Conservation (phyloP, 257 asterid species). For the Solanum etuberosum region DNA sequence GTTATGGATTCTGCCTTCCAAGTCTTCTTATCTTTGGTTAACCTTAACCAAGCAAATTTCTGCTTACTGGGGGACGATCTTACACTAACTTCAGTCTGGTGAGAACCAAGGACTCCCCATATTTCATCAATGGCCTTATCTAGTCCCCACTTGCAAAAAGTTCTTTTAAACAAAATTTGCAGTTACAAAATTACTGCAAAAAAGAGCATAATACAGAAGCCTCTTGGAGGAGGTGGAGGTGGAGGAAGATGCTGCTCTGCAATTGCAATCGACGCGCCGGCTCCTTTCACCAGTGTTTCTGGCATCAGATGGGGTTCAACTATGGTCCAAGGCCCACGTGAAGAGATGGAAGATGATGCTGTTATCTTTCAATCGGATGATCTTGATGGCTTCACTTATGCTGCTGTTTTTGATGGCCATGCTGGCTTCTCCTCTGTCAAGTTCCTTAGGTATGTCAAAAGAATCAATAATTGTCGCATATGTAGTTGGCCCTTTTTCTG, state of each 20-base stretch:
- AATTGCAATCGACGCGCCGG: slow-evolving; percentile 61
- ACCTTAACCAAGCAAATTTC: slow-evolving; percentile 33
- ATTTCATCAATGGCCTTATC: slow-evolving; percentile 45
- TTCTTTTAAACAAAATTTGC: slow-evolving; percentile 32
- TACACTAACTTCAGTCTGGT: background rate
- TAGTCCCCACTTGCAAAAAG: slow-evolving; percentile 50
- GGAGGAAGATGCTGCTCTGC: slow-evolving; percentile 46
- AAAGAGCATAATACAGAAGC: slow-evolving; percentile 20
- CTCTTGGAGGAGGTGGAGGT: background rate
- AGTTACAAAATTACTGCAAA: slow-evolving; percentile 8
- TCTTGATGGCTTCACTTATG: slow-evolving; percentile 59
- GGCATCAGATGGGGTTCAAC: slow-evolving; percentile 74
- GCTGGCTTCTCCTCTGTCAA: slow-evolving; percentile 83
- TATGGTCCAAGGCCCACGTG: slow-evolving; percentile 70
- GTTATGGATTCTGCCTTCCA: slow-evolving; percentile 26
- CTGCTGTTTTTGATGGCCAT: slow-evolving; percentile 94
- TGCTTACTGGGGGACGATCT: background rate
- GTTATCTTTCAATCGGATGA: slow-evolving; percentile 50
- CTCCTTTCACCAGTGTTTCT: slow-evolving; percentile 41
- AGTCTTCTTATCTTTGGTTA: slow-evolving; percentile 30
- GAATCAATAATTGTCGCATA: background rate
- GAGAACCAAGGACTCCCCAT: background rate
- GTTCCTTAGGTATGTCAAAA: slow-evolving; percentile 49
- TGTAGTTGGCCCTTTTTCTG: background rate
- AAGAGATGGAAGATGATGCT: slow-evolving; percentile 94